These are phyloP conservation scores for Eimeria sp. DNA, from an alignment of 169 alveolate species.

Conservation along the genomic window DNA sequence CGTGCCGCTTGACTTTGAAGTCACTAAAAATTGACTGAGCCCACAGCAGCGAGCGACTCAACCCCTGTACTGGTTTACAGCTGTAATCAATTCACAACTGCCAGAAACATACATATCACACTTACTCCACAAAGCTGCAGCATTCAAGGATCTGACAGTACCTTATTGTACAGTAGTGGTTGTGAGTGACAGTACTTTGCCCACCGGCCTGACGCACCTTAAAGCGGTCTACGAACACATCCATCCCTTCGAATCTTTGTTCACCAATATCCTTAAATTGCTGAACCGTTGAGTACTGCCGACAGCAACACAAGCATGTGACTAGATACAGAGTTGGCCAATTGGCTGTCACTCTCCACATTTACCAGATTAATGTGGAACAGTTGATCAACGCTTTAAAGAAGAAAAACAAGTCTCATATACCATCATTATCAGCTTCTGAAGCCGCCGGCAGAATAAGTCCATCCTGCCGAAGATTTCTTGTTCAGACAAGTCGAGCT, in stretches of 20 bases:
- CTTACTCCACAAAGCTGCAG: neutral
- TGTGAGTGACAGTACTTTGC: neutral
- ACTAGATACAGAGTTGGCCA: neutral
- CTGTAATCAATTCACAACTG: neutral
- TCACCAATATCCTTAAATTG: conserved; percentile 95
- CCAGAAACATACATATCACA: neutral
- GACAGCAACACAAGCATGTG: neutral
- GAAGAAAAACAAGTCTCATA: neutral
- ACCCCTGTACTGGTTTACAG: neutral
- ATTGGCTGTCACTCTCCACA: neutral
- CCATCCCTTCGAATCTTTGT: conserved; percentile 97
- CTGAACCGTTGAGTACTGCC: conserved; percentile 95
- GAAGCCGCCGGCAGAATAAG: conserved; percentile 97
- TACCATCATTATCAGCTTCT: conserved; percentile 96
- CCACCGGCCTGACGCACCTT: conserved; percentile 84
- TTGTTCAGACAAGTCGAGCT: conserved; percentile 97
- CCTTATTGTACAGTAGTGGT: neutral
- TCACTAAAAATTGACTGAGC: conserved; percentile 82
- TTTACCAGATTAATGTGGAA: neutral
- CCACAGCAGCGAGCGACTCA: neutral
- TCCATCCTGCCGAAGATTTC: conserved; percentile 98
- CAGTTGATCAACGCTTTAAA: neutral
- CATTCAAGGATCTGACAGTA: neutral
- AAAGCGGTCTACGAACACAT: conserved; percentile 93
- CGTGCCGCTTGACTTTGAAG: conserved; percentile 94